Conservation (phyloP, 2,329 filamentous ascomycete genomes). For the Exophiala mesophila region DNA sequence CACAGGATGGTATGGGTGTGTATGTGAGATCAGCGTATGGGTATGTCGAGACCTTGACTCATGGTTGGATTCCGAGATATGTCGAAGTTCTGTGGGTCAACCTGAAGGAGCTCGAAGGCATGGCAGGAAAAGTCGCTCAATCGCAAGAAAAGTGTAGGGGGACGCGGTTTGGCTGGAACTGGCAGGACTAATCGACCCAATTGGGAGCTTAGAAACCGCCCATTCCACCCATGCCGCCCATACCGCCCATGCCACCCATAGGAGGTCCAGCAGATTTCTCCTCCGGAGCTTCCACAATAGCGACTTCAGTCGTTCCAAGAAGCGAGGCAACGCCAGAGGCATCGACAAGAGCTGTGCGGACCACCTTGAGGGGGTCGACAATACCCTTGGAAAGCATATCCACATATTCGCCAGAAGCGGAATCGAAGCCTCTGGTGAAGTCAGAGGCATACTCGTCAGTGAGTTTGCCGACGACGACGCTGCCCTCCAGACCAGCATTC, state of each 20-base stretch:
- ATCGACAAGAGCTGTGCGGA: conserved; percentile 90
- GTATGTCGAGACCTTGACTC: background rate
- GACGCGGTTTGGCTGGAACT: background rate
- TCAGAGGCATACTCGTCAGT: conserved; percentile 85
- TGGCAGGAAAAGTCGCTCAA: conserved; percentile 19
- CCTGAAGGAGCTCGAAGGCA: background rate
- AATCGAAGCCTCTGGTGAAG: conserved; percentile 99
- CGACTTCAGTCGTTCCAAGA: conserved; percentile 95
- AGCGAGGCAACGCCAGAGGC: conserved; percentile 94
- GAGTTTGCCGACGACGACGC: conserved; percentile 95
- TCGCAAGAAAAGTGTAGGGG: conserved; percentile 19
- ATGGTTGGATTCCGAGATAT: too few relatives aligned
- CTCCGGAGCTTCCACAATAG: conserved; percentile 92
- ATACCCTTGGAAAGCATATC: conserved; percentile 98
- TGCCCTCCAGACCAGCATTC: conserved; percentile 94
- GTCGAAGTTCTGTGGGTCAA: background rate
- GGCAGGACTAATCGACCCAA: background rate
- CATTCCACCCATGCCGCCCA: conserved; percentile 46
- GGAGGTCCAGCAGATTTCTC: conserved; percentile 68
- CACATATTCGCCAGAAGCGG: conserved; percentile 93
- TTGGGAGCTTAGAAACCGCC: conserved; percentile 18
- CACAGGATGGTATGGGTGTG: too few relatives aligned
- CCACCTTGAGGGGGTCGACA: conserved; percentile 98
- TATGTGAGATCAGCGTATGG: too few relatives aligned
- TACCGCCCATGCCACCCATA: conserved; percentile 50